These are phyloP conservation scores for Ceratocystis eucalypticola DNA, from an alignment of 2,329 filamentous ascomycete species.

Conservation along the genomic window DNA sequence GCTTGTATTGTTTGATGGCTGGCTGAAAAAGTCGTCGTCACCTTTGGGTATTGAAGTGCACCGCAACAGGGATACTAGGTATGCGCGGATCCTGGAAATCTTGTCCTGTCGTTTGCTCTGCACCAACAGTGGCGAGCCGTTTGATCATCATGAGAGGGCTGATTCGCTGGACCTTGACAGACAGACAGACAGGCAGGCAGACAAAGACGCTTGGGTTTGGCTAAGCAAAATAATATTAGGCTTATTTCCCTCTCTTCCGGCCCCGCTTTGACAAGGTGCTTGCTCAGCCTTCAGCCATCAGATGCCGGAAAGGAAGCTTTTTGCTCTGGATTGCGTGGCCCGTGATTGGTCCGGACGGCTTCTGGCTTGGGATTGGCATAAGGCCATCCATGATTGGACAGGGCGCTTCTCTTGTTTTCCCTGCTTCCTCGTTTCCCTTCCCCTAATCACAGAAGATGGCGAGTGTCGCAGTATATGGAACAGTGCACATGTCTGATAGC, in stretches of 20 bases:
- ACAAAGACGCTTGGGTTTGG: not conserved
- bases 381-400: not conserved
- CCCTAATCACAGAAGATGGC: not conserved
- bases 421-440: not conserved
- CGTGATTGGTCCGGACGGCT: not conserved
- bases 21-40: slow-evolving; percentile 1
- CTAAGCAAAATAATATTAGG: not conserved
- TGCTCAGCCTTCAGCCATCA: not conserved
- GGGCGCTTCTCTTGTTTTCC: not conserved
- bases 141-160: not conserved
- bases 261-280: not conserved
- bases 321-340: not conserved
- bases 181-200: not conserved
- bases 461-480: not conserved
- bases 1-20: not conserved
- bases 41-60: not conserved
- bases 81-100: not conserved
- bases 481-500: not conserved
- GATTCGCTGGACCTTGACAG: not conserved
- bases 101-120: not conserved
- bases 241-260: not conserved
- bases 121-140: not conserved
- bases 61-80: not conserved
- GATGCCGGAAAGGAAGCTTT: not conserved
- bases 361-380: not conserved